Conservation (phyloP, 129 eudicot species). For the Scalesia atractyloides region DNA sequence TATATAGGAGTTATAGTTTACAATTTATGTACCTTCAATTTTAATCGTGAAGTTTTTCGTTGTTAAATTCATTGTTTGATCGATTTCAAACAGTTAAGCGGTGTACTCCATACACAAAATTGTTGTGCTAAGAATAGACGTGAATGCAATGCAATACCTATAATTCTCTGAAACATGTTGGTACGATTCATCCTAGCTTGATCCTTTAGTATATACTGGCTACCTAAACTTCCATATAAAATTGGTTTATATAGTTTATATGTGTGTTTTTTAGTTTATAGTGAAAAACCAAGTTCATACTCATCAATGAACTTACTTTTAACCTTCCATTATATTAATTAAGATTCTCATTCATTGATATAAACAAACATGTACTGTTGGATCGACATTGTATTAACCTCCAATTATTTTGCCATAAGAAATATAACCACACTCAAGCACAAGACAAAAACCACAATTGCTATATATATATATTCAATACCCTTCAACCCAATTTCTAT, state of each 20-base stretch:
- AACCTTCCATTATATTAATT: not conserved
- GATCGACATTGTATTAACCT: conserved; percentile 23
- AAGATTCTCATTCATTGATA: not conserved
- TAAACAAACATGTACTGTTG: not conserved
- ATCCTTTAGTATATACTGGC: too few relatives aligned
- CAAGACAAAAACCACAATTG: conserved; percentile 14
- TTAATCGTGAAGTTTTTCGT: too few relatives aligned
- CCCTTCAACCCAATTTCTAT: not conserved
- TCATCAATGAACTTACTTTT: not conserved
- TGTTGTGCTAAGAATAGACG: too few relatives aligned
- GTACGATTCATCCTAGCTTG: too few relatives aligned
- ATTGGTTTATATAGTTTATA: too few relatives aligned
- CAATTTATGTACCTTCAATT: too few relatives aligned
- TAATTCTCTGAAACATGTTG: too few relatives aligned
- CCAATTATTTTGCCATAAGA: not conserved
- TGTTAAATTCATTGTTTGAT: too few relatives aligned
- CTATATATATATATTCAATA: conserved; percentile 12
- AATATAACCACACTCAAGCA: conserved; percentile 15
- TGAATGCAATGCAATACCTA: too few relatives aligned
- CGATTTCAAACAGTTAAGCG: not conserved
- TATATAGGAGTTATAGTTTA: too few relatives aligned
- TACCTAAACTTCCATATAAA: too few relatives aligned
- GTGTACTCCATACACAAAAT: not conserved
- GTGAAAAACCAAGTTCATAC: not conserved
- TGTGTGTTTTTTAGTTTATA: too few relatives aligned